Evolutionary conservation across 129 eudicot species (phyloP).

Genomic region (Helianthus annuus): HanXRQr2.0-SUNRISE NC_035433.2:128569985-128570484

Average conservation of each 20-base stretch:
- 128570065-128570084: constrained; percentile 88
- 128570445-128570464: too few species aligned
- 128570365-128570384: too few species aligned
- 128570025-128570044: background rate
- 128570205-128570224: background rate
- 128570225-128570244: background rate
- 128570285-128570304: constrained; percentile 1
- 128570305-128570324: background rate
- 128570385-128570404: too few species aligned
- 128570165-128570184: constrained; percentile 56
- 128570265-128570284: background rate
- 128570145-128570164: constrained; percentile 86
- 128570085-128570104: constrained; percentile 94
- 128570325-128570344: too few species aligned
- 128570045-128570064: constrained; percentile 81
- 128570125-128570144: constrained; percentile 92
- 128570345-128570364: too few species aligned
- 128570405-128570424: too few species aligned
- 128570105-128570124: constrained; percentile 89
- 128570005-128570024: background rate
- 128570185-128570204: background rate
- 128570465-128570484: too few species aligned
- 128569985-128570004: background rate
- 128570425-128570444: too few species aligned
- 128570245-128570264: background rate